Evolutionary conservation across 345 rosid genomes (phyloP), one percentile per base, ranked within the genome.

Genomic region (Gossypium rotundifolium): DNA sequence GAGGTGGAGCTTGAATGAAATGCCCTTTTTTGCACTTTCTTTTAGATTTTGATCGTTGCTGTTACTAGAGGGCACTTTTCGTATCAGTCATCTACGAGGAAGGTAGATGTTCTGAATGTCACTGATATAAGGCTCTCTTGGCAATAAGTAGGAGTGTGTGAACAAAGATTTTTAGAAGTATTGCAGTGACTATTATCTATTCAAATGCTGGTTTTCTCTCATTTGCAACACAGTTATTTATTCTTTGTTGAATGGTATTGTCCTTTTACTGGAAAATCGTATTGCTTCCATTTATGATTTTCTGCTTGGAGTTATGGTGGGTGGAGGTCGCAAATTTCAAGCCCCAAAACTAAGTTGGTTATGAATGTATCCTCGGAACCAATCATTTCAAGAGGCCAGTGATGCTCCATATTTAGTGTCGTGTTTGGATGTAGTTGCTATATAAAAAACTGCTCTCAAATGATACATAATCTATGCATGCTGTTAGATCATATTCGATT

Each of bases 1-100:
- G 97, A 93, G 83, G 90, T 79, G 76, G 86, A 85, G 40, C 88
- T 88, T 7, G 96, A 91, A 79, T 90, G 75, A 80, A 23, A 13
- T 49, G 11, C 71, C 71, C 20, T 46, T 13, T 46, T 3, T 14
- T 49, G 58, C 44, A 14, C 33, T 68, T 49, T 49, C 44, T 17
- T 27, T 14, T 23, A 25, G 14, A 68, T 49, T 14, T 68, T 42
- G 57, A 49, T 68, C 0, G 1, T 66, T 66, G 33, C 13, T 49
- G 44, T 44, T 9, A 10, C 25, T 6, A n/a, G 16, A 14, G 20
- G 10, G 3, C 69, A 44, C 29, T 18, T 44, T 65, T 44, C n/a
- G 29, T 48, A 18, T 65, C 52, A 18, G 52, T 48, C 18, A 6
- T 33, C 67, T 5, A n/a, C 18, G 7, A 40, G 53, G 20, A 65